Evolutionary conservation across 1,139 yeast genomes (phyloP).

Genomic region (Geotrichum klebahnii): DNA sequence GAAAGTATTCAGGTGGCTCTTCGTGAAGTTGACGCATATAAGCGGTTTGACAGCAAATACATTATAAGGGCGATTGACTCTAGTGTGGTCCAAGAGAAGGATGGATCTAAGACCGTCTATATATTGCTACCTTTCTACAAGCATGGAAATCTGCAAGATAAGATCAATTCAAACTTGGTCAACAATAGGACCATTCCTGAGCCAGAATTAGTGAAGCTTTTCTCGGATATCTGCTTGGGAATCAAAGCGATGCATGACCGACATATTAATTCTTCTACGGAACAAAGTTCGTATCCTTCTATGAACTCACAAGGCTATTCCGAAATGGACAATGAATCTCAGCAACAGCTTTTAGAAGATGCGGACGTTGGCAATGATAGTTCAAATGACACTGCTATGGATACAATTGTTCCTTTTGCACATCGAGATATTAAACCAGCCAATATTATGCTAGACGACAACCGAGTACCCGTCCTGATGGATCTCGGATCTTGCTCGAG

Average conservation of each 20-base stretch:
- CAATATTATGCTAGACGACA: constrained; percentile 72
- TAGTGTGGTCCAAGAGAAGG: constrained; percentile 62
- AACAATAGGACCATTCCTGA: constrained; percentile 54
- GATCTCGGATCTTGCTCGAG: constrained; percentile 78
- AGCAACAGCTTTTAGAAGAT: constrained; percentile 31
- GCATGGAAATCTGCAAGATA: constrained; percentile 72
- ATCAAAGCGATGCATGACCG: constrained; percentile 65
- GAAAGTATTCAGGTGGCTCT: constrained; percentile 69
- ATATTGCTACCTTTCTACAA: constrained; percentile 74
- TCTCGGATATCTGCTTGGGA: constrained; percentile 71
- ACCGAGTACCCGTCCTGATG: constrained; percentile 63
- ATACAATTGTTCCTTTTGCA: constrained; percentile 66
- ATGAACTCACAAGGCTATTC: constrained; percentile 13
- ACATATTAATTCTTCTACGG: constrained; percentile 40
- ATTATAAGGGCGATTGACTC: constrained; percentile 70
- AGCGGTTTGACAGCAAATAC: constrained; percentile 62
- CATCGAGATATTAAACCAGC: constrained; percentile 89
- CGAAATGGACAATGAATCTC: constrained; percentile 22
- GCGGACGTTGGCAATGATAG: constrained; percentile 29
- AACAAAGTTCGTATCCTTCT: constrained; percentile 1
- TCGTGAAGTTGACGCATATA: constrained; percentile 72
- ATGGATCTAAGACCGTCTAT: constrained; percentile 75
- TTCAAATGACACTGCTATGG: constrained; percentile 44
- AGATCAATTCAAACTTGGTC: constrained; percentile 60
- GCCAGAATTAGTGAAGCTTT: constrained; percentile 55